These are phyloP conservation scores for Sphaerulina musiva DNA, from an alignment of 2,329 filamentous ascomycete genomes.

Conservation along the genomic window DNA sequence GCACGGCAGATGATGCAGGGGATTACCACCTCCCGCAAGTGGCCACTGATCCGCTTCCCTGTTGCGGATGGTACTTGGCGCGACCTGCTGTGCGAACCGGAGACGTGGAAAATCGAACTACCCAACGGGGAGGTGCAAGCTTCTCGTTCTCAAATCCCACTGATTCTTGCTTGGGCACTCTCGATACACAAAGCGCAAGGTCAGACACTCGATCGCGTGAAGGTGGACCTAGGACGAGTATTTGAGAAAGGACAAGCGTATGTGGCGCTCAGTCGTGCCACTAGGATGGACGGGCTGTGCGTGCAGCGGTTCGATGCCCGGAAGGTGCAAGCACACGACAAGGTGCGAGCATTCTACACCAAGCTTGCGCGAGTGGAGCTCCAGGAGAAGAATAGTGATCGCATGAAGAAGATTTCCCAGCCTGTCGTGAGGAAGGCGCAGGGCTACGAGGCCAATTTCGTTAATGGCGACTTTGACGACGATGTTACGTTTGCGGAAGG, in stretches of 20 bases:
- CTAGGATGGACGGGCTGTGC: slow-evolving; percentile 76
- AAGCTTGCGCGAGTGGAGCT: slow-evolving; percentile 67
- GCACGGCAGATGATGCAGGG: slow-evolving; percentile 50
- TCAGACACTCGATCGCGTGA: slow-evolving; percentile 86
- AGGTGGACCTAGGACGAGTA: slow-evolving; percentile 83
- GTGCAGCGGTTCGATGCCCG: slow-evolving; percentile 80
- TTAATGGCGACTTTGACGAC: slow-evolving; percentile 22
- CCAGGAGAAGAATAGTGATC: slow-evolving; percentile 31
- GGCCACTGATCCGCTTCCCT: slow-evolving; percentile 78
- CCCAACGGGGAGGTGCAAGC: slow-evolving; percentile 92
- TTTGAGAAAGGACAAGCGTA: slow-evolving; percentile 99
- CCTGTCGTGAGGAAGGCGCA: slow-evolving; percentile 27
- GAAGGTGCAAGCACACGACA: slow-evolving; percentile 91
- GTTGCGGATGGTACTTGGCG: slow-evolving; percentile 70
- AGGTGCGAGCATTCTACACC: slow-evolving; percentile 77
- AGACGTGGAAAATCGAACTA: slow-evolving; percentile 95
- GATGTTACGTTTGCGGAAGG: slow-evolving; percentile 27
- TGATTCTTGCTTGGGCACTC: slow-evolving; percentile 93
- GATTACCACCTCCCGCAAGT: slow-evolving; percentile 52
- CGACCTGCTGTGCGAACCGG: slow-evolving; percentile 72
- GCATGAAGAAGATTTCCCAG: slow-evolving; percentile 27
- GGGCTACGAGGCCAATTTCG: slow-evolving; percentile 30
- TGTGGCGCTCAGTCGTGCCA: slow-evolving; percentile 89
- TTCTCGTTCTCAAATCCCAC: slow-evolving; percentile 64
- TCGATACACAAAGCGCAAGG: slow-evolving; percentile 98